Base-by-base conservation (phyloP, 805 yeast genomes). In the Saccharomyces cerevisiae region DNA sequence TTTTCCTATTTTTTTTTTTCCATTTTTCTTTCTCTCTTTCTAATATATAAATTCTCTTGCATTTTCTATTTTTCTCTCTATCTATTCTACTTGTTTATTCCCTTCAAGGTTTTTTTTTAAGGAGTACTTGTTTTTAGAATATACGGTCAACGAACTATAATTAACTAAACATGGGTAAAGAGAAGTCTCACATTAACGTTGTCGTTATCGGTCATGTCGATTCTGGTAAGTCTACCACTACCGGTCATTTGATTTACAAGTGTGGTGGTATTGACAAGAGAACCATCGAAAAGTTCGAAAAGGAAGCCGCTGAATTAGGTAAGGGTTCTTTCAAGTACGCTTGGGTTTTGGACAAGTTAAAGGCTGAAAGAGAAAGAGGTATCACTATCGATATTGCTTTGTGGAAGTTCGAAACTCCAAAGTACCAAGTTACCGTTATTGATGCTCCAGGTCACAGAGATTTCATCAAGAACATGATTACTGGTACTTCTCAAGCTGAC, bases 201-300 rank as follows among this genome's bases (percentile, higher is more conserved):
- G 99, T 94, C 79, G 98, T 94, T 77, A 92, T 92, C 79, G 99
- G 98, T 81, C 98, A 92, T 96, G 98, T 94, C 97, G 98, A 92
- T 82, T 91, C 97, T 73, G 92, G 92, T 81, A 87, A 88, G 83
- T 92, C 97, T 65, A 91, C 98, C 76, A 92, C 97, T 80, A 91
- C 98, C 77, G 97, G 97, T 80, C 97, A 91, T 86, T 87, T 91
- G 81, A 90, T 91, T 76, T 91, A 77, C 96, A 90, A 90, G 92
- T 91, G 97, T 83, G 97, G 97, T 87, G 97, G 95, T 86, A 89
- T 89, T 72, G 97, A 90, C 82, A 90, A 89, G 89, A 87, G 97
- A 84, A 90, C 96, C 77, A 89, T 89, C 74, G 96, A 90, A 84
- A 89, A 89, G 89, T 89, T 89, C 80, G 96, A 89, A 82, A 86